phyloP scores from a whole-genome alignment of 495 filamentous ascomycete genomes.

The Neurospora sp. region DNA sequence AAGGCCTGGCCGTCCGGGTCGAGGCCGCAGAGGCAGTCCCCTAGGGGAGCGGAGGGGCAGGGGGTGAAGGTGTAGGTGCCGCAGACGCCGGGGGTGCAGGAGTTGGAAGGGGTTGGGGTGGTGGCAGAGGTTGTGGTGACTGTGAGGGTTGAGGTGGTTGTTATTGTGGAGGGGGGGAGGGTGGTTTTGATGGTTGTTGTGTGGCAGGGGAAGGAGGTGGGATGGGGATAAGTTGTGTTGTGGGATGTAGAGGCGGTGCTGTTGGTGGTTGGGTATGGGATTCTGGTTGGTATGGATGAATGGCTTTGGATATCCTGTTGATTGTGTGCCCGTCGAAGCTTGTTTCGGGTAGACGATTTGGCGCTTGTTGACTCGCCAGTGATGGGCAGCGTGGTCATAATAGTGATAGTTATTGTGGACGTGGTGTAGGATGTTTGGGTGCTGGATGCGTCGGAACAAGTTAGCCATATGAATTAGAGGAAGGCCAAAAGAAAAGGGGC shows the following conservation, averaged over 20 bases:
- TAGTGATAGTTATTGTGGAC: not conserved
- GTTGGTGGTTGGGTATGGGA: not conserved
- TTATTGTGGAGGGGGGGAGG: not conserved
- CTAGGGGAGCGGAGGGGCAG: not conserved
- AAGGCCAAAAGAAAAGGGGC: not conserved
- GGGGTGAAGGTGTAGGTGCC: not conserved
- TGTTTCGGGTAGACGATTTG: not conserved
- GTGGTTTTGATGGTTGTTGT: slow-evolving; percentile 1
- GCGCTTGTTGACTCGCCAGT: not conserved
- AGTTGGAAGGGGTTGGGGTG: not conserved
- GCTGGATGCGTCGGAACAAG: not conserved
- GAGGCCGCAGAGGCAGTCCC: not conserved
- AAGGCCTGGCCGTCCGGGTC: not conserved
- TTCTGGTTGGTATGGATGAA: not conserved
- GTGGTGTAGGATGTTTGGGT: not conserved
- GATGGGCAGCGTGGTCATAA: not conserved
- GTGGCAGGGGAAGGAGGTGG: not conserved
- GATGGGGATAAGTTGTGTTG: not conserved
- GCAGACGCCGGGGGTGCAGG: not conserved
- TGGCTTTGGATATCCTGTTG: not conserved
- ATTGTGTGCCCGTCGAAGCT: not conserved
- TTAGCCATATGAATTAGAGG: not conserved
- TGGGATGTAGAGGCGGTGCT: not conserved
- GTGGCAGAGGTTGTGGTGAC: not conserved
- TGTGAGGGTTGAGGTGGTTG: not conserved